A percentile compares a stretch with the other conserved stretches of the same genome.
Conservation (phyloP, 805 yeast species). For the Yarrowia sp. region DNA sequence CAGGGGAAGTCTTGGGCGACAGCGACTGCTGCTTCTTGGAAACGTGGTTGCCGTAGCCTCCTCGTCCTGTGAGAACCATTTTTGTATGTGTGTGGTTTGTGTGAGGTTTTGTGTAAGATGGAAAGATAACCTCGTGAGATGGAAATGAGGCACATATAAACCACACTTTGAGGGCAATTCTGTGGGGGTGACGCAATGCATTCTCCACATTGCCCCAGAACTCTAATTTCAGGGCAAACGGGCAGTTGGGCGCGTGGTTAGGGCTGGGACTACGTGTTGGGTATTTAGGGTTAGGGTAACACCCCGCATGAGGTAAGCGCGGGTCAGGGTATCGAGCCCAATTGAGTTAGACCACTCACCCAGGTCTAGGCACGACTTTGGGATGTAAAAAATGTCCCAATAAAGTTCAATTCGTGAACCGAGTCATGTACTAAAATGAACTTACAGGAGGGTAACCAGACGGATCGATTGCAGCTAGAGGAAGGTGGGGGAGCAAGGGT, state of each 20-base stretch:
- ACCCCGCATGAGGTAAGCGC: background rate
- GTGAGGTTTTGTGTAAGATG: background rate
- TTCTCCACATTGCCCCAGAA: constrained; percentile 38
- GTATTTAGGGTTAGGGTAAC: background rate
- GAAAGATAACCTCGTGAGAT: background rate
- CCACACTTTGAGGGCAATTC: constrained; percentile 24
- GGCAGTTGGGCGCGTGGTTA: too few species aligned
- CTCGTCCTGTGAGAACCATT: constrained; percentile 49
- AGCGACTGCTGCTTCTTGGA: constrained; percentile 37
- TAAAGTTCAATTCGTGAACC: background rate
- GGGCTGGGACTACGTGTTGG: background rate
- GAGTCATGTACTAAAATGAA: constrained; percentile 20
- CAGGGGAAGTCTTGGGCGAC: constrained; percentile 25
- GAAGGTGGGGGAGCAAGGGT: constrained; percentile 34
- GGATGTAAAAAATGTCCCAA: constrained; percentile 30
- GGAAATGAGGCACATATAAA: constrained; percentile 3
- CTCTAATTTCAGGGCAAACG: background rate
- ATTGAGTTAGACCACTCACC: too few species aligned
- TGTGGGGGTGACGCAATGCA: constrained; percentile 37
- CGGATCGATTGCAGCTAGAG: constrained; percentile 34
- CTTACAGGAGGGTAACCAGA: background rate
- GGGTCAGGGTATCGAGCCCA: too few species aligned
- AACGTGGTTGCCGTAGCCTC: constrained; percentile 48
- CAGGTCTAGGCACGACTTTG: background rate
- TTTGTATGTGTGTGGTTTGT: background rate